These are phyloP conservation scores for Cladophialophora bantiana DNA, from an alignment of 2,329 filamentous ascomycete genomes.

Conservation along the genomic window DNA sequence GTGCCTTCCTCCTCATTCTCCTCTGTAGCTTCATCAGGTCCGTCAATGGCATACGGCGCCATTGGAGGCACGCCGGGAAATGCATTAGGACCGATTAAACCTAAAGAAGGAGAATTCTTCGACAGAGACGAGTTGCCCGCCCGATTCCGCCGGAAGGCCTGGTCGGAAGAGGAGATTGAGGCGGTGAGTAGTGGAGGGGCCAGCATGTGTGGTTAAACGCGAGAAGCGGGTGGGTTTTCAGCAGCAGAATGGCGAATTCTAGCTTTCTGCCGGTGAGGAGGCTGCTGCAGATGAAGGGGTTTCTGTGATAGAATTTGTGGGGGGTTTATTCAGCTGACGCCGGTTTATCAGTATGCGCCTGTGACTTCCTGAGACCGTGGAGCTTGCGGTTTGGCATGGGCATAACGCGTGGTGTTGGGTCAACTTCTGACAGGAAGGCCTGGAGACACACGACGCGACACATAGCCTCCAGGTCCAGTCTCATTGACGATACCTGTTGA, in stretches of 20 bases:
- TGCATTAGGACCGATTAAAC: constrained; percentile 73
- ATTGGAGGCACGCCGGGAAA: constrained; percentile 70
- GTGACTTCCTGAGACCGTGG: neutral
- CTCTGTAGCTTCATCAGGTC: constrained; percentile 23
- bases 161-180: constrained; percentile 87
- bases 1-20: constrained; percentile 38
- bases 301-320: neutral
- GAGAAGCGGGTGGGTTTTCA: neutral
- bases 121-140: constrained; percentile 86
- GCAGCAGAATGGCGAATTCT: neutral
- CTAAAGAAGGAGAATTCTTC: constrained; percentile 78
- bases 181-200: constrained; percentile 94
- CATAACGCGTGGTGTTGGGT: neutral
- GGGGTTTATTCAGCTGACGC: neutral
- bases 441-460: neutral
- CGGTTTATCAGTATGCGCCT: neutral
- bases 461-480: neutral
- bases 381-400: neutral
- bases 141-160: constrained; percentile 78
- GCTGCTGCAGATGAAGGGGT: neutral
- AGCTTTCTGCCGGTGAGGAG: neutral
- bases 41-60: constrained; percentile 45
- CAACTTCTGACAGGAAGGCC: neutral
- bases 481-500: neutral
- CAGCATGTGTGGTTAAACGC: constrained; percentile 62